These are phyloP conservation scores for Phaffomyces antillensis DNA, from an alignment of 805 yeast genomes.

Conservation along the genomic window DNA sequence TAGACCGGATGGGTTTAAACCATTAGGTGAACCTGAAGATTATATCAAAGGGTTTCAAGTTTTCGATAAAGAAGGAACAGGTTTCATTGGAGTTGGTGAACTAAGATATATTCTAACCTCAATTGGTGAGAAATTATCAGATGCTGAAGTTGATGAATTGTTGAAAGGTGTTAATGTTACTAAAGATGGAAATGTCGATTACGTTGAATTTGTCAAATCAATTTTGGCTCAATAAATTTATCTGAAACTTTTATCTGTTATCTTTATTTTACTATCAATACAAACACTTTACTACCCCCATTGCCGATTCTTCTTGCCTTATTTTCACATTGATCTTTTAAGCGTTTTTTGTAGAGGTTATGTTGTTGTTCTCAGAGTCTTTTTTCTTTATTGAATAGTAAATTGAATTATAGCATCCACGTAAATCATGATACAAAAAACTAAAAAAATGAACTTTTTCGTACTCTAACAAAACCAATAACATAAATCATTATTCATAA, in stretches of 20 bases:
- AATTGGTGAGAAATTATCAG: slow-evolving; percentile 88
- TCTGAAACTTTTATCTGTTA: not conserved
- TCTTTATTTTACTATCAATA: not conserved
- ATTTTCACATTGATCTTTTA: too few relatives aligned
- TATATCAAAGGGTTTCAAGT: slow-evolving; percentile 95
- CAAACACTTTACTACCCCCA: too few relatives aligned
- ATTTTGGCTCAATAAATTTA: slow-evolving; percentile 70
- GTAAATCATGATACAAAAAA: not conserved
- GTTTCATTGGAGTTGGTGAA: slow-evolving; percentile 96
- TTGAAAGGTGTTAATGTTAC: slow-evolving; percentile 93
- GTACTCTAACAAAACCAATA: not conserved
- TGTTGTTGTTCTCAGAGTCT: too few relatives aligned
- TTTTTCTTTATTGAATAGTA: not conserved
- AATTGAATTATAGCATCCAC: not conserved
- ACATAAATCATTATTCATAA: slow-evolving; percentile 21
- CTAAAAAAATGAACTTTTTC: too few relatives aligned
- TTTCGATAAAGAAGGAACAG: slow-evolving; percentile 92
- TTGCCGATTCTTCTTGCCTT: too few relatives aligned
- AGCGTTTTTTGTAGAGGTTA: not conserved
- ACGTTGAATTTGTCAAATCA: slow-evolving; percentile 89
- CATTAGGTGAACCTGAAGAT: slow-evolving; percentile 80
- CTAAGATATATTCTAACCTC: slow-evolving; percentile 90
- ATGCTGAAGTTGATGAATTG: slow-evolving; percentile 90
- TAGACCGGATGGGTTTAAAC: slow-evolving; percentile 84
- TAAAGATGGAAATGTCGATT: slow-evolving; percentile 90